A percentile compares a stretch with the other conserved stretches of the same genome.
These are phyloP conservation scores for Penicillium decumbens DNA, from an alignment of 2,329 filamentous ascomycete species.

Conservation along the genomic window DNA sequence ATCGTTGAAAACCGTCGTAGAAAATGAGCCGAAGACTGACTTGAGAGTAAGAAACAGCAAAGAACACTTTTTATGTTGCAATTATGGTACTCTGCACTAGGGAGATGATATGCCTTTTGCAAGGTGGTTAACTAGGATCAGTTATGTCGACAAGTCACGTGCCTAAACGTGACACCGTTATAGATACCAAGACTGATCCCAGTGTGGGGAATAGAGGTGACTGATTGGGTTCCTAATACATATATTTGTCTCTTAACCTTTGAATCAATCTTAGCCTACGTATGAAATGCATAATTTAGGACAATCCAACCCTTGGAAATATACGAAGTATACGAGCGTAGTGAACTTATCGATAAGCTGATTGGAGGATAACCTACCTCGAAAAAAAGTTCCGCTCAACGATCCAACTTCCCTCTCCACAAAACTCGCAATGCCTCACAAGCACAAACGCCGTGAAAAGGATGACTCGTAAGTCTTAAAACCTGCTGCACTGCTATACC, in stretches of 20 bases:
- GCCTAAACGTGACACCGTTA: no score
- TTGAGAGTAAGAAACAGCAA: background rate
- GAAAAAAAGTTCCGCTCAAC: constrained; percentile 21
- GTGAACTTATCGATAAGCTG: constrained; percentile 16
- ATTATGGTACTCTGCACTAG: background rate
- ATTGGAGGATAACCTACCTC: constrained; percentile 12
- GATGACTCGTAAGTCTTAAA: constrained; percentile 46
- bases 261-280: background rate
- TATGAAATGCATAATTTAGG: background rate
- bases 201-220: no score
- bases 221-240: no score
- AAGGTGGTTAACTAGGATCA: background rate
- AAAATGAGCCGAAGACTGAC: background rate
- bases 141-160: no score
- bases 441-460: constrained; percentile 65
- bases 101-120: background rate
- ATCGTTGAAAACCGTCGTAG: no score
- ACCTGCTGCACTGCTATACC: background rate
- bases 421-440: constrained; percentile 66
- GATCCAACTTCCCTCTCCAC: constrained; percentile 2
- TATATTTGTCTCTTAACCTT: no score
- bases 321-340: background rate
- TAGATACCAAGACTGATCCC: no score
- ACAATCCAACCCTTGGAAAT: background rate
- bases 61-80: background rate